Evolutionary conservation across 148 eudicot species (phyloP), one percentile per base, ranked within the genome.

Genomic region (Simmondsia chinensis): DNA sequence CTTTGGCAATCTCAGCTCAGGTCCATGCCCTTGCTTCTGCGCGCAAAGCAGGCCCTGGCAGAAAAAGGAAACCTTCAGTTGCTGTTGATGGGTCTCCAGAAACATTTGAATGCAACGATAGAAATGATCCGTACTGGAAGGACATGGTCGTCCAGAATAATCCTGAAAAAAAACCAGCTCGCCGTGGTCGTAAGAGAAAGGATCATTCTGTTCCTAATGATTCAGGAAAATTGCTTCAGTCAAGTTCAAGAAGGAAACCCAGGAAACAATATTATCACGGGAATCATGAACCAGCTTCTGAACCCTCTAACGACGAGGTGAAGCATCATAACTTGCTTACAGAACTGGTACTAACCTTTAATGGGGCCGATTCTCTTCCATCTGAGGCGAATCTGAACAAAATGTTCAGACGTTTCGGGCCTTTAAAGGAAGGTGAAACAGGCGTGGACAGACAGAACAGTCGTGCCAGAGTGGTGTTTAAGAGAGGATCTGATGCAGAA

Each of bases 61-160:
- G 80, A 53, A 91, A 79, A 79, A 68, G 55, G 63, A 85, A 79
- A 48, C 28, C 69, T 22, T 52, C 77, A 39, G 54, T 46, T 20
- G 56, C 63, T 13, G 31, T 37, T 20, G 50, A 31, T 23, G 79
- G 72, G 22, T 23, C 69, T 29, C 62, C 85, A 24, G 91, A 74
- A 61, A 71, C 77, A 42, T 91, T 72, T 56, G 95, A 89, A 54
- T 84, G 81, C 55, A 93, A 91, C 25, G 97, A 91, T 54, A 71
- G 73, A 53, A 79, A 77, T 39, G 95, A 91, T 61, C 82, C 97
- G 16, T 91, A 85, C 43, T 91, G 97, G 97, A 85, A 78, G 2
- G 95, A 82, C 59, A 82, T 80, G 88, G 76, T 82, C 48, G 70
- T 91, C 36, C 82, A 85, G 54, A 69, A 89, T 54, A 54, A 48